Base-by-base conservation (phyloP, 2,329 filamentous ascomycete species). In the Aspergillus ochraceus region DNA sequence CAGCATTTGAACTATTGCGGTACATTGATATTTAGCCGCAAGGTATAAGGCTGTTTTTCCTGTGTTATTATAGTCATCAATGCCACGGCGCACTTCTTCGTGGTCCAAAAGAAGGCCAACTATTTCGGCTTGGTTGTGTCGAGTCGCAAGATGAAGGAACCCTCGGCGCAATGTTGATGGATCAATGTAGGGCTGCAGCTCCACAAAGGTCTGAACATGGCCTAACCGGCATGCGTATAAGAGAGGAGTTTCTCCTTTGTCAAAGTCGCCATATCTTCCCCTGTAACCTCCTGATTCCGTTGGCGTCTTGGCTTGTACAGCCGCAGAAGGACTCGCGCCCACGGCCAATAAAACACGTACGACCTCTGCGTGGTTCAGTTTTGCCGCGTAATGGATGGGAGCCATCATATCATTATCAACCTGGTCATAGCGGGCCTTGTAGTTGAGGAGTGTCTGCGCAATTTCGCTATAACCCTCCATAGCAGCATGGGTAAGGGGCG, bases 321-420 rank as follows among this genome's bases (percentile, higher is more conserved):
- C 5, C 1, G 6, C 17, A 17, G 2, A 14, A 42, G 36, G 36
- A n/a, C 17, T 6, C 17, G 36, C 36, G 8, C 36, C 36, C 5
- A 14, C 17, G 17, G 36, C 36, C 14, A 42, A n/a, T 11, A 61
- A 39, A 8, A 61, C 47, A 39, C 36, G 55, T 8, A 58, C 19
- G 4, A 39, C 55, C 2, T 19, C 36, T 29, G 45, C 11, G 24
- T 59, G 32, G 56, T 56, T 52, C 2, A 19, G 10, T 9, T 30
- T 22, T 17, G 59, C 59, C 1, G 59, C 59, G 24, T 61, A 11
- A n/a, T 61, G 56, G 1, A 61, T 24, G 2, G 59, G 49, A 6
- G 49, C 29, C n/a, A 52, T 14, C 6, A 45, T 53, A 3, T 11
- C 2, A 3, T 32, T 10, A 22, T 59, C 53, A 4, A 12, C 8